These are phyloP conservation scores for Barnettozyma botsteinii DNA, from an alignment of 805 yeast species.

Conservation along the genomic window DNA sequence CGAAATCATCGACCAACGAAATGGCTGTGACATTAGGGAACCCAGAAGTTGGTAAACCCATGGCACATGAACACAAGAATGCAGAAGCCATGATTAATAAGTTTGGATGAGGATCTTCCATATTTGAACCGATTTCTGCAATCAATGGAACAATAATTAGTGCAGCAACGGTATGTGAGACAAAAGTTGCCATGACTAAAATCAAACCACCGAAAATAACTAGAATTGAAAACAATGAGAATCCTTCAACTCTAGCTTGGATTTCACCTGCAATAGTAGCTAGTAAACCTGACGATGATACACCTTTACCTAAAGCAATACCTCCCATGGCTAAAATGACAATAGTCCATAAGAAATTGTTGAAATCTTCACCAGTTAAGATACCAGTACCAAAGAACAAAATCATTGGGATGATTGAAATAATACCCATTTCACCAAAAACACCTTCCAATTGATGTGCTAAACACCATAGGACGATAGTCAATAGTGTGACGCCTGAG, in stretches of 20 bases:
- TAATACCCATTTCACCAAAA: conserved; percentile 96
- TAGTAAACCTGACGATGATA: conserved; percentile 82
- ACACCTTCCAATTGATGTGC: conserved; percentile 65
- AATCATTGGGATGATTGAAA: conserved; percentile 85
- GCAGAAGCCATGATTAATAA: conserved; percentile 63
- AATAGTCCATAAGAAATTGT: conserved; percentile 95
- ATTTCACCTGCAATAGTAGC: conserved; percentile 69
- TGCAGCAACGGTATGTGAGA: conserved; percentile 96
- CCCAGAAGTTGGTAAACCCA: conserved; percentile 97
- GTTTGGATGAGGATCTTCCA: conserved; percentile 78
- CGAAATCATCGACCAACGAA: conserved; percentile 88
- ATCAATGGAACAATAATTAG: conserved; percentile 87
- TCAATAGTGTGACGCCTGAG: conserved; percentile 54
- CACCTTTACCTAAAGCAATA: conserved; percentile 91
- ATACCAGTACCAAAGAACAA: conserved; percentile 90
- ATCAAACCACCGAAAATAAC: conserved; percentile 78
- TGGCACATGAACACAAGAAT: conserved; percentile 82
- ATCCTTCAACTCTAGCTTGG: conserved; percentile 56
- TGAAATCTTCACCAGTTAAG: conserved; percentile 83
- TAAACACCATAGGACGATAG: conserved; percentile 87
- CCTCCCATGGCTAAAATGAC: conserved; percentile 98
- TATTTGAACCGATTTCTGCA: conserved; percentile 75
- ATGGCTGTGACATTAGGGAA: conserved; percentile 98
- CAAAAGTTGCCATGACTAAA: conserved; percentile 84
- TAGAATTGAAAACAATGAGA: conserved; percentile 68